These are phyloP conservation scores for Cladosporium sp. DNA, from an alignment of 2,329 filamentous ascomycete species.

Conservation along the genomic window DNA sequence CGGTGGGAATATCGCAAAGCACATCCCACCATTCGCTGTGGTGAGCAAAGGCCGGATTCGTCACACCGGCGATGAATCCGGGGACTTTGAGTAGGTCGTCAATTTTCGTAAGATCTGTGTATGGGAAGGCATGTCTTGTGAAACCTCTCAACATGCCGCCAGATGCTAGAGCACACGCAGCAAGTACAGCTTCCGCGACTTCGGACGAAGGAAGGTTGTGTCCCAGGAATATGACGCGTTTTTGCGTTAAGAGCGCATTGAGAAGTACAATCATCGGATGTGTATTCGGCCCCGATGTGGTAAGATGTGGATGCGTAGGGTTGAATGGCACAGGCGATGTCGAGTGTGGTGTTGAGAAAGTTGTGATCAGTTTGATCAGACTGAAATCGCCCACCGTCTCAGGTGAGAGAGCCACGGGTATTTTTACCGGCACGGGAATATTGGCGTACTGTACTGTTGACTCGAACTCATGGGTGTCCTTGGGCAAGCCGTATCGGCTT, in stretches of 20 bases:
- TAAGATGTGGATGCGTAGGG: constrained; percentile 80
- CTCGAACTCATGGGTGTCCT: constrained; percentile 97
- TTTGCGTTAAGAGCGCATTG: constrained; percentile 93
- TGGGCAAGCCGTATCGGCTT: constrained; percentile 67
- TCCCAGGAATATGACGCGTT: constrained; percentile 91
- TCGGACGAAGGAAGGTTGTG: constrained; percentile 93
- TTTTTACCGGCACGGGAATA: constrained; percentile 93
- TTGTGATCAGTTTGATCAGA: constrained; percentile 93
- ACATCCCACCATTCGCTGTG: constrained; percentile 99
- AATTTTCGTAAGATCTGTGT: constrained; percentile 96
- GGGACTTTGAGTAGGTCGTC: constrained; percentile 94
- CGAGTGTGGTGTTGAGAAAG: constrained; percentile 79
- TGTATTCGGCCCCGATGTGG: constrained; percentile 81
- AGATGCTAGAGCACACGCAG: constrained; percentile 89
- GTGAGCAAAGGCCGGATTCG: constrained; percentile 91
- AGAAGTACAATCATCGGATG: constrained; percentile 93
- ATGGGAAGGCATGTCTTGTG: constrained; percentile 92
- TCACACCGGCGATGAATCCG: constrained; percentile 96
- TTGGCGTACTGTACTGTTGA: constrained; percentile 93
- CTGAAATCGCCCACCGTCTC: constrained; percentile 98
- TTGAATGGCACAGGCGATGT: constrained; percentile 77
- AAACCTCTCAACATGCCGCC: constrained; percentile 91
- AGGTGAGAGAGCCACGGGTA: constrained; percentile 86
- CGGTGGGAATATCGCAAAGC: constrained; percentile 85
- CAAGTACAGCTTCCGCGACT: constrained; percentile 94